These are phyloP conservation scores for Scenedesmus sp. DNA, from an alignment of 163 green algal species.

Conservation along the genomic window DNA sequence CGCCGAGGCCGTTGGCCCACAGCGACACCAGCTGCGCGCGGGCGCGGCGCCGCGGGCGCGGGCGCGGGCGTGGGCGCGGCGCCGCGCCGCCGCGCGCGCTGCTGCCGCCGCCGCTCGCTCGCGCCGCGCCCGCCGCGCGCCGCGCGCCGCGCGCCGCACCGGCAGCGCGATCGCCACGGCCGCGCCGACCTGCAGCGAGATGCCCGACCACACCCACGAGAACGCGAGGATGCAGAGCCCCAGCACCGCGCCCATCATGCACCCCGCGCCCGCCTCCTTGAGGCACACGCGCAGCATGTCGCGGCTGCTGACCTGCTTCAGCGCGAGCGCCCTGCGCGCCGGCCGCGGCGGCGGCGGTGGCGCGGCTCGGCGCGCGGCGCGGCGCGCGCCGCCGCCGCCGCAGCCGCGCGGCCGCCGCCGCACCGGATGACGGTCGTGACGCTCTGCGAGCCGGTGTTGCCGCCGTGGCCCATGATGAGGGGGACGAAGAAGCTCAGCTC, in stretches of 20 bases:
- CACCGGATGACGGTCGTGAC: conserved; percentile 70
- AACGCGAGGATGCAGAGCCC: conserved; percentile 59
- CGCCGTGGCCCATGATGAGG: conserved; percentile 77
- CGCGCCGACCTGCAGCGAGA: conserved; percentile 55
- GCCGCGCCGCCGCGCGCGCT: no score
- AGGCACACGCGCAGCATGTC: conserved; percentile 50
- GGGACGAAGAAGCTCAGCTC: conserved; percentile 76
- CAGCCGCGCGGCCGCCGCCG: background rate
- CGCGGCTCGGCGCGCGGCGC: no score
- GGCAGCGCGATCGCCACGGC: conserved; percentile 67
- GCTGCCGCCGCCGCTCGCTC: no score
- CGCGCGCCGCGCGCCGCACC: no score
- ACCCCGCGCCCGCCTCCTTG: conserved; percentile 61
- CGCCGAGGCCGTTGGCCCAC: conserved; percentile 75
- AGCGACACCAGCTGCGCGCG: conserved; percentile 66
- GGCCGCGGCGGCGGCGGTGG: background rate
- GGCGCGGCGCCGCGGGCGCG: no score
- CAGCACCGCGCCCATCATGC: conserved; percentile 63
- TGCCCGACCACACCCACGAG: conserved; percentile 55
- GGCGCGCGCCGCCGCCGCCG: background rate
- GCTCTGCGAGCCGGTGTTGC: conserved; percentile 80
- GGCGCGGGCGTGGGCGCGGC: no score
- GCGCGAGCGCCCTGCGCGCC: conserved; percentile 44
- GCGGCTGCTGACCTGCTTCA: conserved; percentile 53
- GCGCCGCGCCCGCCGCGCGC: no score